phyloP scores from a whole-genome alignment of 2,329 filamentous ascomycete genomes.

The Neoarthrinium moseri region DNA sequence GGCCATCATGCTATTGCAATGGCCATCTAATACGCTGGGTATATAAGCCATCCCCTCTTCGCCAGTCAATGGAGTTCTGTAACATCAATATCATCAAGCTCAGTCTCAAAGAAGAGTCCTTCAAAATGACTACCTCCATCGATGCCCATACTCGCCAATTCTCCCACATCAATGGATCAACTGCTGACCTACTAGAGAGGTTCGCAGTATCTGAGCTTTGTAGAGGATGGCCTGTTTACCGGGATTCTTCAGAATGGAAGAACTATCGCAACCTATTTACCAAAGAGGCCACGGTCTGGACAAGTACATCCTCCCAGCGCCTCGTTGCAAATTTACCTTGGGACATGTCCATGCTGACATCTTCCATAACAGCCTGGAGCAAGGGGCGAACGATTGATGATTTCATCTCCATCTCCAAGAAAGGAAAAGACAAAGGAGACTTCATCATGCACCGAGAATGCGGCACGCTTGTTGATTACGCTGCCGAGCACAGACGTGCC shows the following conservation, averaged over 20 bases:
- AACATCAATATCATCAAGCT: too few relatives aligned
- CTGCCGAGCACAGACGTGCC: constrained; percentile 34
- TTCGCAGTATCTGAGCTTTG: constrained; percentile 48
- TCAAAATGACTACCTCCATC: constrained; percentile 27
- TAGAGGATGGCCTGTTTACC: constrained; percentile 54
- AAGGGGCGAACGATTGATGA: constrained; percentile 39
- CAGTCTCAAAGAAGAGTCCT: too few relatives aligned
- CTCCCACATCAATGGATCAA: constrained; percentile 44
- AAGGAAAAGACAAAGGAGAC: constrained; percentile 47
- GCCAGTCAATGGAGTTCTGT: too few relatives aligned
- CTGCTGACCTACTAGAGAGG: constrained; percentile 40
- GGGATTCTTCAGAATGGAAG: constrained; percentile 52
- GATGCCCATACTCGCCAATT: constrained; percentile 32
- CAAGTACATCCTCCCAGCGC: constrained; percentile 34
- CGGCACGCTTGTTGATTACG: constrained; percentile 45
- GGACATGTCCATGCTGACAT: background rate
- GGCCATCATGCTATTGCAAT: too few relatives aligned
- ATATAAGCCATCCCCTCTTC: too few relatives aligned
- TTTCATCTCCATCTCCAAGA: constrained; percentile 49
- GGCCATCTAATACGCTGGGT: too few relatives aligned
- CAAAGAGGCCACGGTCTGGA: constrained; percentile 46
- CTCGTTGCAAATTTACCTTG: background rate
- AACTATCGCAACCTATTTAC: constrained; percentile 49
- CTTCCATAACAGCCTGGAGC: constrained; percentile 40
- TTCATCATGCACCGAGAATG: constrained; percentile 59